Base-by-base conservation (phyloP, 306 rosid genomes). In the Abrus precatorius region DNA sequence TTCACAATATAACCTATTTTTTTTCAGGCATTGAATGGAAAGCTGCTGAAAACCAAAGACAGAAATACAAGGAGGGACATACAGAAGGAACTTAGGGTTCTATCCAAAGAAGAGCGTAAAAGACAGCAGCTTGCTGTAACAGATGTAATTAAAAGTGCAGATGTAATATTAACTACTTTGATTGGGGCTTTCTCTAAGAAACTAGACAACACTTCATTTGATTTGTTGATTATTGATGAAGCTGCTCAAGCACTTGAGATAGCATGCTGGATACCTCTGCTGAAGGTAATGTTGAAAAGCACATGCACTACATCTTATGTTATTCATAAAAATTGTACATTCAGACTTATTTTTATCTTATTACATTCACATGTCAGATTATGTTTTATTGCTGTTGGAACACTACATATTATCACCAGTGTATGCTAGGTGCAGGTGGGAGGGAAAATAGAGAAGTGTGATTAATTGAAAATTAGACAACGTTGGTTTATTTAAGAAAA, bases 221-320 rank as follows among this genome's bases (percentile, higher is more conserved):
- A 95, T 86, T 86, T 95, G 89, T 97, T 95, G 38, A 95, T 95
- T 55, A 95, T 95, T 78, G 98, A 93, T 65, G 99, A 95, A 90
- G 98, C 99, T 83, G 99, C 99, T 78, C 98, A 91, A 90, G 99
- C 99, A 60, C 99, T 95, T 82, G 99, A 95, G 89, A 87, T 95
- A 57, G 94, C 97, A 68, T 95, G 99, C 84, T 93, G 98, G 99
- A 89, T 95, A 75, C 93, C 98, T 59, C 70, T 93, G 41, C 87
- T 95, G 74, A 95, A 95, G 97, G 99, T 95, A 87, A 84, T 87
- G 75, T 29, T 76, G 27, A n/a, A 28, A 36, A 47, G 77, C 71
- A 66, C 60, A 74, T 5, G 54, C 81, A 45, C 66, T 85, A 28
- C 60, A 10, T 52, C 65, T 64, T 12, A 69, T 64, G 65, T 63